phyloP scores from a whole-genome alignment of 2,329 filamentous ascomycete genomes.

The Cercospora janseana region DNA sequence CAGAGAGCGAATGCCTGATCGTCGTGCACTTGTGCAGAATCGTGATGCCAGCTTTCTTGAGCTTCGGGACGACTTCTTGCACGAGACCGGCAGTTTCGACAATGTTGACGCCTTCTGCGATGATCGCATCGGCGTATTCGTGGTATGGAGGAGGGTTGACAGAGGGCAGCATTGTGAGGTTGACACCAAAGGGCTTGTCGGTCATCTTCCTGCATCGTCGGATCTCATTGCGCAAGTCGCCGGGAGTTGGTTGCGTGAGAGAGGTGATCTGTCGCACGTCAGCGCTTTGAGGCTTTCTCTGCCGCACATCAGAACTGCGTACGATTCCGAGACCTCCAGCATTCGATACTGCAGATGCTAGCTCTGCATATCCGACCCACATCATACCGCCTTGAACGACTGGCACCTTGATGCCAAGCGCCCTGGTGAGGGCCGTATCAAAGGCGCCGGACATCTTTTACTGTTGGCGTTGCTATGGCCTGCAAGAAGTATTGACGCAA shows the following conservation, averaged over 20 bases:
- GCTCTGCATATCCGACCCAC: slow-evolving; percentile 75
- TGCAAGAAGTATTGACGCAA: background rate
- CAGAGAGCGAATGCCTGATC: slow-evolving; percentile 87
- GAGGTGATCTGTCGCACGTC: slow-evolving; percentile 56
- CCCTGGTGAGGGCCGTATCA: slow-evolving; percentile 60
- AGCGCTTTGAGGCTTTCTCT: background rate
- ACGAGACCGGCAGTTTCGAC: slow-evolving; percentile 88
- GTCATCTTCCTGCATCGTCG: slow-evolving; percentile 77
- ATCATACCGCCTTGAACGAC: slow-evolving; percentile 84
- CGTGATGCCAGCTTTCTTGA: slow-evolving; percentile 74
- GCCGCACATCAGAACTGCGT: background rate
- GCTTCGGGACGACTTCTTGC: slow-evolving; percentile 78
- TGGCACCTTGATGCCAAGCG: slow-evolving; percentile 63
- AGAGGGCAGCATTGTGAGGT: slow-evolving; percentile 86
- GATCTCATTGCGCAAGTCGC: slow-evolving; percentile 90
- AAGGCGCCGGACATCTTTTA: slow-evolving; percentile 47
- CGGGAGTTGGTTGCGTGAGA: slow-evolving; percentile 86
- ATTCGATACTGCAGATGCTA: slow-evolving; percentile 71
- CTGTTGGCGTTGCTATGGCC: too few species aligned
- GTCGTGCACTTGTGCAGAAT: slow-evolving; percentile 97
- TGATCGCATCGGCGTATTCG: slow-evolving; percentile 84
- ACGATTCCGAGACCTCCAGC: slow-evolving; percentile 73
- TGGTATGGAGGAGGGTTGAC: slow-evolving; percentile 85
- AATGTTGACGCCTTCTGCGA: slow-evolving; percentile 84
- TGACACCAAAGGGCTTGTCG: slow-evolving; percentile 78